phyloP scores from a whole-genome alignment of 768 basidiomycete genomes.

The Roridomyces roridus region DNA sequence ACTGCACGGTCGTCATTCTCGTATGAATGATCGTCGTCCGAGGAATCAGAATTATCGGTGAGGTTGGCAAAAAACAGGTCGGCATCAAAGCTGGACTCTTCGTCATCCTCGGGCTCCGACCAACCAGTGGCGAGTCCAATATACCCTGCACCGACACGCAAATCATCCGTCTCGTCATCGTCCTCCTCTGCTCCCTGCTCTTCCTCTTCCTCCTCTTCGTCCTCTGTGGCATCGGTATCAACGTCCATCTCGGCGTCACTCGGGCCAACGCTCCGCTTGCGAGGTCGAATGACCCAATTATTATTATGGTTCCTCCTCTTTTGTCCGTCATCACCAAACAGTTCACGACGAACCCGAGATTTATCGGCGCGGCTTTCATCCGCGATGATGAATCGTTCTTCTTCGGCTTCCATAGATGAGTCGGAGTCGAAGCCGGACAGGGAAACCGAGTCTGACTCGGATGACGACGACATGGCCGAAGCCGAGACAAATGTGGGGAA shows the following conservation, averaged over 20 bases:
- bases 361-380: conserved; percentile 48
- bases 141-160: conserved; percentile 46
- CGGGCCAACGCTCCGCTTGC: conserved; percentile 71
- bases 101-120: conserved; percentile 83
- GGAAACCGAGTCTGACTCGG: conserved; percentile 47
- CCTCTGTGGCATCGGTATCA: conserved; percentile 62
- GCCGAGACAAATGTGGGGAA: conserved; percentile 78
- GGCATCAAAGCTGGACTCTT: conserved; percentile 81
- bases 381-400: conserved; percentile 62
- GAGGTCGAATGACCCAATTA: conserved; percentile 73
- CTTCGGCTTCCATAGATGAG: conserved; percentile 64
- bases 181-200: conserved; percentile 46
- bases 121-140: conserved; percentile 76
- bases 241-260: conserved; percentile 72
- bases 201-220: conserved; percentile 64
- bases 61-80: conserved; percentile 86
- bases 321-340: conserved; percentile 56
- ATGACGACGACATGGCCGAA: conserved; percentile 56
- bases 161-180: conserved; percentile 54
- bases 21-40: conserved; percentile 38
- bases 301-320: conserved; percentile 50
- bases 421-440: conserved; percentile 57
- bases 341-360: conserved; percentile 65
- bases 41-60: conserved; percentile 57
- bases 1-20: conserved; percentile 59